These are phyloP conservation scores for Globisporangium cylindrosporum DNA, from an alignment of 352 stramenopile species.

Conservation along the genomic window DNA sequence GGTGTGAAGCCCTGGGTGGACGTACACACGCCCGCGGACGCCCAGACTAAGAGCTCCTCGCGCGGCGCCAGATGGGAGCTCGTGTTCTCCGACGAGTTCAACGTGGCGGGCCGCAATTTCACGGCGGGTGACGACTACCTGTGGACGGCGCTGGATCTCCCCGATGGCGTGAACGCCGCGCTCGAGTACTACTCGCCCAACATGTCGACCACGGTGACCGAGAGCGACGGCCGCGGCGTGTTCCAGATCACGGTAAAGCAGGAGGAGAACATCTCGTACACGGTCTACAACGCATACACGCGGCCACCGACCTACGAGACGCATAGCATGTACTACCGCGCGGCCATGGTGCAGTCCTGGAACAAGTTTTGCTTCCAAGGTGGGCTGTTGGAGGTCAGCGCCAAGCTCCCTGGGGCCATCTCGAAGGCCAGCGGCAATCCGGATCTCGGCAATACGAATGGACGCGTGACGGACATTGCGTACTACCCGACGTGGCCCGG, in stretches of 20 bases:
- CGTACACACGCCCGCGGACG: slow-evolving; percentile 18
- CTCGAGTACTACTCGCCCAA: slow-evolving; percentile 63
- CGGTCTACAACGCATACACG: slow-evolving; percentile 67
- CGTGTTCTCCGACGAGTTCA: slow-evolving; percentile 80
- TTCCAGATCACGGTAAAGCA: slow-evolving; percentile 53
- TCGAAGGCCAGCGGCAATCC: slow-evolving; percentile 51
- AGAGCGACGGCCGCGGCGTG: slow-evolving; percentile 28
- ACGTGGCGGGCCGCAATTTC: slow-evolving; percentile 72
- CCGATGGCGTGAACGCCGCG: slow-evolving; percentile 62
- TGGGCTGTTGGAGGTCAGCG: slow-evolving; percentile 19
- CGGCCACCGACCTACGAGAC: slow-evolving; percentile 47
- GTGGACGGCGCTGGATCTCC: slow-evolving; percentile 32
- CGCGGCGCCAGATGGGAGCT: slow-evolving; percentile 55
- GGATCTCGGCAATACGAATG: slow-evolving; percentile 78
- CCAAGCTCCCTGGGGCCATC: slow-evolving; percentile 81
- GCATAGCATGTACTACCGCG: slow-evolving; percentile 18
- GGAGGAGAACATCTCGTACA: slow-evolving; percentile 40
- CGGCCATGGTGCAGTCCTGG: slow-evolving; percentile 90
- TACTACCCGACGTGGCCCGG: slow-evolving; percentile 90
- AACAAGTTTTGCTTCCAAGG: slow-evolving; percentile 96
- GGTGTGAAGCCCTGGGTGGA: slow-evolving; percentile 22
- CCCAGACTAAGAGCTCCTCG: slow-evolving; percentile 21
- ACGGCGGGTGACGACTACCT: slow-evolving; percentile 54
- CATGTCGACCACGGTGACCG: slow-evolving; percentile 40
- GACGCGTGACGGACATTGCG: slow-evolving; percentile 20